Base-by-base conservation (phyloP, 2,329 filamentous ascomycete genomes). In the Diaporthe sp. region DNA sequence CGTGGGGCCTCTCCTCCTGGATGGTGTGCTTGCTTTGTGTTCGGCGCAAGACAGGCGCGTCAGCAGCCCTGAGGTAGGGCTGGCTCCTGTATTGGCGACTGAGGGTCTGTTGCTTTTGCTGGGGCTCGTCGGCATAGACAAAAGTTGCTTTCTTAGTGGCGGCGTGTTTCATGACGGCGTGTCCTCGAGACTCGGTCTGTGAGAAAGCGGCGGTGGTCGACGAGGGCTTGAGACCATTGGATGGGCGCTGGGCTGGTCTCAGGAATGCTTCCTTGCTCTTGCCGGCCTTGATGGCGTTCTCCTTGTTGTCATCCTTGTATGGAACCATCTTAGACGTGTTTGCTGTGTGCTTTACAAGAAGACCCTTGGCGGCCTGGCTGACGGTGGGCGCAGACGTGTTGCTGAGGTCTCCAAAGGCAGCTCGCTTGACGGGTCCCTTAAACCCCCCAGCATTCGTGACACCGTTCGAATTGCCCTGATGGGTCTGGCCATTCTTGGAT, bases 321-420 rank as follows among this genome's bases (percentile, higher is more conserved):
- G 77, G 50, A 28, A 77, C 78, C 42, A 79, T 80, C 61, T 80
- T 81, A 35, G 73, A 55, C 74, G 82, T 82, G 79, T 77, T 72
- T 33, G 61, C 50, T 47, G 72, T 42, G 76, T 76, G 77, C 76
- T 86, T 87, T 72, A 77, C 74, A 19, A 77, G 40, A 19, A 77
- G 40, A 22, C 77, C 78, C 79, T 87, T 87, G 72, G 76, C 35
- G 40, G 83, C 78, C 67, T 85, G 80, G 35, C 77, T 75, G 30
- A 75, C 55, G 40, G 77, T 72, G 60, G 82, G 81, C 76, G 85
- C 85, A 54, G 87, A 81, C 60, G 89, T 92, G 80, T 96, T 96
- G 87, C 94, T 97, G 76, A 97, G 89, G 82, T 97, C 95, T 67
- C 91, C 94, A 83, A 97, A 95, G 17, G 92, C 94, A 76, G 92